A percentile compares a stretch with the other conserved stretches of the same genome.
Evolutionary conservation across 2,329 filamentous ascomycete species (phyloP).

Genomic region (Orbilia quercus): DNA sequence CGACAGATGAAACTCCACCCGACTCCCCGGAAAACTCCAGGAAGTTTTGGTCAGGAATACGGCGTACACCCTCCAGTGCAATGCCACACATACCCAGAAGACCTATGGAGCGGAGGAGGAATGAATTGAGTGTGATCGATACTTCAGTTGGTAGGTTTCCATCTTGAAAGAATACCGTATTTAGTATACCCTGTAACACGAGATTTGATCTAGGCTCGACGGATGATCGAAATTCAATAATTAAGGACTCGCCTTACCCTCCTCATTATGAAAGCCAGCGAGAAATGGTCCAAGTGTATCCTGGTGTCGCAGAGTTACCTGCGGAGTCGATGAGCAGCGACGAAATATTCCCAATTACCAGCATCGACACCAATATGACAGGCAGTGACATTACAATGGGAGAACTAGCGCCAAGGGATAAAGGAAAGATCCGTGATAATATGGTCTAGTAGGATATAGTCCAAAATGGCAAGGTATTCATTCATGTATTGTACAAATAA

Average conservation of each 20-base stretch:
- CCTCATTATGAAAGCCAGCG: slow-evolving; percentile 15
- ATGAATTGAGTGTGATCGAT: slow-evolving; percentile 32
- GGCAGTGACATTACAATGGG: slow-evolving; percentile 29
- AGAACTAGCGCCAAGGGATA: slow-evolving; percentile 34
- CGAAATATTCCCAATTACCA: slow-evolving; percentile 38
- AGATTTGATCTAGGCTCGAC: slow-evolving; percentile 21
- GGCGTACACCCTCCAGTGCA: slow-evolving; percentile 29
- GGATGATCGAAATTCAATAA: slow-evolving; percentile 2
- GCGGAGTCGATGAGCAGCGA: slow-evolving; percentile 53
- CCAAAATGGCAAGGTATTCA: neutral
- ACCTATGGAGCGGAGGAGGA: slow-evolving; percentile 41
- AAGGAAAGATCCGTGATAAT: slow-evolving; percentile 16
- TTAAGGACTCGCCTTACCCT: slow-evolving; percentile 28
- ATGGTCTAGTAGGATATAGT: neutral
- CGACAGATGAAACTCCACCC: slow-evolving; percentile 18
- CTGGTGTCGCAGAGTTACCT: slow-evolving; percentile 41
- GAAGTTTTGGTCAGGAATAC: slow-evolving; percentile 35
- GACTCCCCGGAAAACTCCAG: slow-evolving; percentile 19
- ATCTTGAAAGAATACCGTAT: too few relatives aligned
- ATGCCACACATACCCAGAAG: slow-evolving; percentile 47
- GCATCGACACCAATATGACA: slow-evolving; percentile 26
- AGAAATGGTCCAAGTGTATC: slow-evolving; percentile 8
- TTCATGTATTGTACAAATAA: slow-evolving; percentile 26
- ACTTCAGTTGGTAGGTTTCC: slow-evolving; percentile 28
- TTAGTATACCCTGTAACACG: slow-evolving; percentile 12